Conservation (phyloP, 129 eudicot species). For the Ambrosia trifida region DNA sequence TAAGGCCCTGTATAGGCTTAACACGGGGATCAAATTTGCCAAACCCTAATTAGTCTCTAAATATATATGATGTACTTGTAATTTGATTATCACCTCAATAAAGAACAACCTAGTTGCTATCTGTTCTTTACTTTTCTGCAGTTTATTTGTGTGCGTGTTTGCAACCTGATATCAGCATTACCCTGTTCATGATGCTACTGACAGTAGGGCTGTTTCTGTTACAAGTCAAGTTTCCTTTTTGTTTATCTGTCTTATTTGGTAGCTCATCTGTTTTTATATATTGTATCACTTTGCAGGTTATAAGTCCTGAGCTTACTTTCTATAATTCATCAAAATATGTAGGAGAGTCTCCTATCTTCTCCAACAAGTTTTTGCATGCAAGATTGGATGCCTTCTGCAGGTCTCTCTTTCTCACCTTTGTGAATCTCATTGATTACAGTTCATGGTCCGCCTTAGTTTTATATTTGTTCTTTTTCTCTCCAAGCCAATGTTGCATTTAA, state of each 20-base stretch:
- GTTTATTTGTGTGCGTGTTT: too few relatives aligned
- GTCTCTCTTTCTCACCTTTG: slow-evolving; percentile 38
- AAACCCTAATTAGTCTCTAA: too few relatives aligned
- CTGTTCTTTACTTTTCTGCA: too few relatives aligned
- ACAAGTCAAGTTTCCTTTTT: neutral
- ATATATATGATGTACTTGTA: too few relatives aligned
- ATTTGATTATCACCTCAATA: too few relatives aligned
- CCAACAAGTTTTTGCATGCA: slow-evolving; percentile 90
- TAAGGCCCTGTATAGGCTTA: too few relatives aligned
- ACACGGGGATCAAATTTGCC: too few relatives aligned
- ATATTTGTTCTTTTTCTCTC: neutral
- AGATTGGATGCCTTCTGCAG: slow-evolving; percentile 94
- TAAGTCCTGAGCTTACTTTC: slow-evolving; percentile 97
- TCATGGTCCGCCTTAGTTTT: slow-evolving; percentile 9
- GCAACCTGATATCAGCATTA: neutral
- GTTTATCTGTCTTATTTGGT: neutral
- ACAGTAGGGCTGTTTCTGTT: slow-evolving; percentile 16
- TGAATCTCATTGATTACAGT: slow-evolving; percentile 8
- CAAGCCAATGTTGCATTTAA: slow-evolving; percentile 8
- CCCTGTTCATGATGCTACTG: slow-evolving; percentile 1
- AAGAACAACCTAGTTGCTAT: too few relatives aligned
- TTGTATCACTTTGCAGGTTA: slow-evolving; percentile 58
- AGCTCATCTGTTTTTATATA: slow-evolving; percentile 21
- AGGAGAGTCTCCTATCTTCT: slow-evolving; percentile 55
- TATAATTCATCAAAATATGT: slow-evolving; percentile 72